Evolutionary conservation across 2,329 filamentous ascomycete genomes (phyloP), one percentile per base, ranked within the genome.

Genomic region (Truncatella angustata): DNA sequence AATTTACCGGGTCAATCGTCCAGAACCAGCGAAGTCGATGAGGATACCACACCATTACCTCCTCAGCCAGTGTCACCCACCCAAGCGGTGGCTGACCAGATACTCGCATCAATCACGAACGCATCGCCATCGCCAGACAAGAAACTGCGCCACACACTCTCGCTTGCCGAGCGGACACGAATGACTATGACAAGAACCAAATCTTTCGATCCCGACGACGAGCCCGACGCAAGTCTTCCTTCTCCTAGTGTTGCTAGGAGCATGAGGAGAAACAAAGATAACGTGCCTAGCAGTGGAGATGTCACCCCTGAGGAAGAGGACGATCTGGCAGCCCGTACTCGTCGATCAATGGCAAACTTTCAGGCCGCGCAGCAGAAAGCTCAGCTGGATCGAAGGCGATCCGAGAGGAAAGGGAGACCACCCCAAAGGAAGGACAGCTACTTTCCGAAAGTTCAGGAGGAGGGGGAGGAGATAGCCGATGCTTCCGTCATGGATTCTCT

Each of bases 151-250:
- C 81, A 82, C 47, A 79, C 77, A 0, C 69, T 87, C 7, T 85
- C 86, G 0, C 78, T 94, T 0, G 80, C 87, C 4, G 91, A 95
- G 63, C 86, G 91, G 44, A 95, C 92, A 0, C 84, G 88, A 16
- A 78, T 91, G 50, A 91, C 90, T 16, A 93, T 96, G 85, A 83
- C 86, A 0, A 77, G 84, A 3, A 64, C 50, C 42, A 59, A 12
- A 48, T 68, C 59, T 6, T 69, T 55, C 5, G 67, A 70, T 4
- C 58, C 63, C 5, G 70, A 75, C 16, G 63, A 71, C 7, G 63
- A 63, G 28, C 52, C 50, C 4, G 61, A 64, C 39, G 54, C 50
- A 14, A 28, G 37, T n/a, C 12, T 52, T 4, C 49, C 52, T 20
- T 52, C 52, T 5, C 44, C 52, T 3, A 34, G 48, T 3, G 26